phyloP scores from a whole-genome alignment of 768 basidiomycete genomes.

The Sutorius australiensis region DNA sequence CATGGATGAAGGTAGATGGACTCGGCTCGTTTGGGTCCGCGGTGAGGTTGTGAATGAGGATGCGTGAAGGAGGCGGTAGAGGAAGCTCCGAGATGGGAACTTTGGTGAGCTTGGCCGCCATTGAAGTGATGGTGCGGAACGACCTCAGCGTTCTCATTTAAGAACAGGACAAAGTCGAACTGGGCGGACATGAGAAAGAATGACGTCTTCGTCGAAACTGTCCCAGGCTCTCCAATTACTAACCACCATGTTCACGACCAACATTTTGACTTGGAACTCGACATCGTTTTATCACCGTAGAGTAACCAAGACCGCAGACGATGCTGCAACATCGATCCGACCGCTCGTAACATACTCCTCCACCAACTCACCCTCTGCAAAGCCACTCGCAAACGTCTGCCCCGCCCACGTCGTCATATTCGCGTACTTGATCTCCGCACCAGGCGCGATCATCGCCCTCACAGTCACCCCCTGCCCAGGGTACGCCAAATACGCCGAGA shows the following conservation, averaged over 20 bases:
- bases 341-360: slow-evolving; percentile 39
- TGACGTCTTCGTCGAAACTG: neutral
- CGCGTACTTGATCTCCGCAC: slow-evolving; percentile 43
- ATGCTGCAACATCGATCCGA: slow-evolving; percentile 34
- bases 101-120: slow-evolving; percentile 21
- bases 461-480: slow-evolving; percentile 32
- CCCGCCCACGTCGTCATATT: slow-evolving; percentile 50
- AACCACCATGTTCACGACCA: neutral
- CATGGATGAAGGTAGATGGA: slow-evolving; percentile 47
- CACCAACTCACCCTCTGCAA: slow-evolving; percentile 34
- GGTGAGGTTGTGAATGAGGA: slow-evolving; percentile 47
- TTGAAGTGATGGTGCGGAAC: slow-evolving; percentile 11
- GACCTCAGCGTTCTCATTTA: slow-evolving; percentile 19
- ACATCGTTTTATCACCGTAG: neutral
- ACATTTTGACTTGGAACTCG: neutral
- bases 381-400: slow-evolving; percentile 40
- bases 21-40: slow-evolving; percentile 58
- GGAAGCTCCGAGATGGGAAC: slow-evolving; percentile 45
- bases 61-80: slow-evolving; percentile 40
- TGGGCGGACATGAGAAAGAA: slow-evolving; percentile 1
- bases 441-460: slow-evolving; percentile 44
- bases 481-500: slow-evolving; percentile 38
- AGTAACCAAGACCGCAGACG: slow-evolving; percentile 36
- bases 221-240: neutral
- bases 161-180: neutral